Percentiles rank a stretch among this genome's conserved stretches.
Evolutionary conservation across 768 basidiomycete genomes (phyloP).

Genomic region (Saitozyma podzolica): DNA sequence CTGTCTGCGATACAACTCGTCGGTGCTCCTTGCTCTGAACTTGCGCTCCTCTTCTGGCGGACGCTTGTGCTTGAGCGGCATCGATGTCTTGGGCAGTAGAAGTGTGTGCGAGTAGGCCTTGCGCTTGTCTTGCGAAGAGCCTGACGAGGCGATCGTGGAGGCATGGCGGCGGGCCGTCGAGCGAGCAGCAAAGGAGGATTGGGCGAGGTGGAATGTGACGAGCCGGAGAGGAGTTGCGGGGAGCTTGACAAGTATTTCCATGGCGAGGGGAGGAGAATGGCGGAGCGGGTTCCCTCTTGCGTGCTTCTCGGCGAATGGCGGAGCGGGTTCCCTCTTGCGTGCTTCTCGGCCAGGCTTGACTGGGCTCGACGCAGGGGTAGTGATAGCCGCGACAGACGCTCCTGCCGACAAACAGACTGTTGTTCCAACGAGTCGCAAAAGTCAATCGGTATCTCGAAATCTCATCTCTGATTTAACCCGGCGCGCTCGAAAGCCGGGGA

Average conservation of each 20-base stretch:
- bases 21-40: slow-evolving; percentile 66
- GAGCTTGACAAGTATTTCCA: not conserved
- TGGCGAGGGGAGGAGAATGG: not conserved
- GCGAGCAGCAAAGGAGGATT: too few species aligned
- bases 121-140: not conserved
- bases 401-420: not conserved
- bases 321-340: not conserved
- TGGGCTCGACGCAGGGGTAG: not conserved
- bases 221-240: not conserved
- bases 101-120: slow-evolving; percentile 65
- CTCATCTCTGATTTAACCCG: too few species aligned
- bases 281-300: too few species aligned
- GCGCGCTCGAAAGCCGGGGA: too few species aligned
- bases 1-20: slow-evolving; percentile 67
- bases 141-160: too few species aligned
- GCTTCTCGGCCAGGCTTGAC: not conserved
- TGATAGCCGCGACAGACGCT: not conserved
- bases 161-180: too few species aligned
- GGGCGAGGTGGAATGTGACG: not conserved
- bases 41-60: slow-evolving; percentile 64
- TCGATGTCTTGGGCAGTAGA: slow-evolving; percentile 75
- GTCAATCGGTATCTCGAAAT: not conserved
- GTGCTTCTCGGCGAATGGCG: too few species aligned
- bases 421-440: not conserved
- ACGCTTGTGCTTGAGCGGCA: slow-evolving; percentile 69